Evolutionary conservation across 2,329 filamentous ascomycete genomes (phyloP), one percentile per base, ranked within the genome.

Genomic region (Rhinocladiella similis): DNA sequence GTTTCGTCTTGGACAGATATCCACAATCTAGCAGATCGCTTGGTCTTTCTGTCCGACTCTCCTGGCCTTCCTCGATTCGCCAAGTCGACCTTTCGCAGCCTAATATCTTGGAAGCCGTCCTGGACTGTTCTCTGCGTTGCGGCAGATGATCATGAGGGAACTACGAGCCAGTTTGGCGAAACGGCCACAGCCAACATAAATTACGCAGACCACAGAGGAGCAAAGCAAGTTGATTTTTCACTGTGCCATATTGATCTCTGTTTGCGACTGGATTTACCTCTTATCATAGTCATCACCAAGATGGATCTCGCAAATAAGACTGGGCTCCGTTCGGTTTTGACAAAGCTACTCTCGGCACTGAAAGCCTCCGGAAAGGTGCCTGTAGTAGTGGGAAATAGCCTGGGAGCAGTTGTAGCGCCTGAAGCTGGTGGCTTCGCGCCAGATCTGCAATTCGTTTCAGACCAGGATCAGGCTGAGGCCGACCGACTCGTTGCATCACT

Each of bases 31-130:
- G 84, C 90, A 0, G 84, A 87, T 58, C 86, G 92, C 18, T 75
- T 99, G 3, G 90, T 94, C 4, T 92, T 97, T 64, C 78, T 97
- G 5, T 90, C 91, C 0, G 94, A 99, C 72, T 95, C 93, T 45
- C 93, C 93, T 14, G 94, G 94, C 0, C 90, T 96, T 62, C 88
- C 92, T 36, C 85, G 91, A 43, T 99, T 94, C 72, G 84, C 91
- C 47, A 86, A 94, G 54, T 97, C 93, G 5, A 93, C 91, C 2
- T 79, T 97, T 51, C 84, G 93, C 57, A 91, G 92, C 0, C 78
- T 99, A n/a, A 82, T 99, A 61, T 94, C 92, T 45, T 97, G 94
- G 92, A 89, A 90, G 36, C 94, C 94, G 7, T 91, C 97, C 69
- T 99, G 94, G 87, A 91, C 90, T 1, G 72, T 96, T 19, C 80